A percentile compares a stretch with the other conserved stretches of the same genome.
phyloP scores from a whole-genome alignment of 1,284 basidiomycete genomes.

The Inonotus hispidus region DNA sequence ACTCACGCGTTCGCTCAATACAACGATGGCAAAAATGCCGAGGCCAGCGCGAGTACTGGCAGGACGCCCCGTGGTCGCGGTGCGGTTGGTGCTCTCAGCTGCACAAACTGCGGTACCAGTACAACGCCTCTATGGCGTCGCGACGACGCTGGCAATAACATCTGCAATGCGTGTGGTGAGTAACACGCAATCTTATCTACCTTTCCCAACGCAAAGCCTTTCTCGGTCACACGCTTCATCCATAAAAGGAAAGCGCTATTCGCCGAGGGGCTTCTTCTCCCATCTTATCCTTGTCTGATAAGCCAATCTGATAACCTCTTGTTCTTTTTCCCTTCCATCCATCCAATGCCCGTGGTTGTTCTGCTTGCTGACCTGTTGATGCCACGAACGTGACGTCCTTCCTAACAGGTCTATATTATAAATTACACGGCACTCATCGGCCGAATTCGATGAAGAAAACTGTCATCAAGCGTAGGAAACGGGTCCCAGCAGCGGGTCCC shows the following conservation, averaged over 20 bases:
- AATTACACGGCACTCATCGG: constrained; percentile 93
- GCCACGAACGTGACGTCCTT: constrained; percentile 16
- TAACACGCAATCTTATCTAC: constrained; percentile 29
- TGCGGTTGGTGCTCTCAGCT: constrained; percentile 76
- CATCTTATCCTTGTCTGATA: constrained; percentile 20
- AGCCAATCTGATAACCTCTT: constrained; percentile 17
- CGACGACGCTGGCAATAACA: constrained; percentile 91
- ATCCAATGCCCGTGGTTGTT: constrained; percentile 18
- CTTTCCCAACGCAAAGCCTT: constrained; percentile 11
- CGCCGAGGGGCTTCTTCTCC: background rate
- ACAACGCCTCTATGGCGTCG: constrained; percentile 93
- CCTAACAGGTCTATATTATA: constrained; percentile 86
- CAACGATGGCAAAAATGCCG: constrained; percentile 20
- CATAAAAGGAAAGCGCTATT: constrained; percentile 10
- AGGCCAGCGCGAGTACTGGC: constrained; percentile 25
- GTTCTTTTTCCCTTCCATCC: constrained; percentile 19
- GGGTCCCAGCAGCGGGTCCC: constrained; percentile 73
- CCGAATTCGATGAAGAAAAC: constrained; percentile 99
- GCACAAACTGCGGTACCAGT: constrained; percentile 89
- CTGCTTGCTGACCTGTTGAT: constrained; percentile 23
- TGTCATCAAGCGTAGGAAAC: constrained; percentile 96
- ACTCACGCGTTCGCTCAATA: constrained; percentile 8
- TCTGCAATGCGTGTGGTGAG: constrained; percentile 91
- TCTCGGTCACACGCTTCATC: constrained; percentile 3
- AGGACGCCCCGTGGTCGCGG: constrained; percentile 32